These are phyloP conservation scores for Stentor roeselii DNA, from an alignment of 73 alveolate genomes.

Conservation along the genomic window DNA sequence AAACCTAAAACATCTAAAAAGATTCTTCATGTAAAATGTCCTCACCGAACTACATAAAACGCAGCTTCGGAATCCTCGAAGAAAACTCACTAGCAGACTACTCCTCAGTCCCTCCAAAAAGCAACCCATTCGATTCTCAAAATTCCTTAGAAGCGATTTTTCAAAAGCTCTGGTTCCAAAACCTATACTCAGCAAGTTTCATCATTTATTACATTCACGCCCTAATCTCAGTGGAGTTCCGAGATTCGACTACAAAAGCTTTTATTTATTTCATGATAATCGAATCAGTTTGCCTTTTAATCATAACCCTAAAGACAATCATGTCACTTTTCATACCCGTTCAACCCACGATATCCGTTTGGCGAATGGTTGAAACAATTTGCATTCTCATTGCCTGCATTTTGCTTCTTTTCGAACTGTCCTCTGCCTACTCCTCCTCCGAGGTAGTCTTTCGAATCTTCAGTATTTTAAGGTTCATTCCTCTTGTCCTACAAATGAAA, in stretches of 20 bases:
- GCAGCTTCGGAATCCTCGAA: neutral
- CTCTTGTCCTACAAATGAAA: neutral
- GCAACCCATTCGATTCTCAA: neutral
- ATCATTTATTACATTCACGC: neutral
- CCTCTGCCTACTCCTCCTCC: neutral
- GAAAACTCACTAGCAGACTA: neutral
- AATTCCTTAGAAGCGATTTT: neutral
- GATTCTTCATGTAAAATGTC: too few species aligned
- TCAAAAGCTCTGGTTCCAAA: neutral
- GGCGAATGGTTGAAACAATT: neutral
- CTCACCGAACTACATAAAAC: too few species aligned
- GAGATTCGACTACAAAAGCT: neutral
- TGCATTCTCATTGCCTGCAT: neutral
- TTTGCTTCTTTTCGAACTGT: neutral
- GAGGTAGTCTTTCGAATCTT: too few species aligned
- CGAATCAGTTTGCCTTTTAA: neutral
- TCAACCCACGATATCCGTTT: neutral
- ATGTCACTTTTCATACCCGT: neutral
- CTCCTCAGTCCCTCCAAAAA: too few species aligned
- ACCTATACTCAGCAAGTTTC: neutral
- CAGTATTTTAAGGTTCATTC: neutral
- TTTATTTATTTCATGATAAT: neutral
- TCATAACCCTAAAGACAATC: neutral
- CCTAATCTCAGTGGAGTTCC: neutral
- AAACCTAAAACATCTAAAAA: too few species aligned